phyloP scores from a whole-genome alignment of 108 stramenopile species.

The Skeletonema costatum region DNA sequence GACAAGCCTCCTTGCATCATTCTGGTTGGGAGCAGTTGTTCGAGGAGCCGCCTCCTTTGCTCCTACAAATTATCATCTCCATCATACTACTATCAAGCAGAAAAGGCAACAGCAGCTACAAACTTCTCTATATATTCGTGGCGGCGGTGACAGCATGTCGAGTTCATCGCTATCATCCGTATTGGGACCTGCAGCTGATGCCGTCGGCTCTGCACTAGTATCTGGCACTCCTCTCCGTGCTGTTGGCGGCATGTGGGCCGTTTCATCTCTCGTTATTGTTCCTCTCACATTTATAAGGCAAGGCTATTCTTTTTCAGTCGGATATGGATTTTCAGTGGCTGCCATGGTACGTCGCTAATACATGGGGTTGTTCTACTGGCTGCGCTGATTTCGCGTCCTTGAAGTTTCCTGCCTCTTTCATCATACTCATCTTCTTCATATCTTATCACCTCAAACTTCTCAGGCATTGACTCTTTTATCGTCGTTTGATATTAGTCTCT shows the following conservation, averaged over 20 bases:
- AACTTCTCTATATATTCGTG: conserved; percentile 23
- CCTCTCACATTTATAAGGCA: conserved; percentile 38
- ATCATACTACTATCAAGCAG: background rate
- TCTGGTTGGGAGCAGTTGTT: background rate
- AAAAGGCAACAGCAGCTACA: background rate
- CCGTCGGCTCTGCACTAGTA: conserved; percentile 9
- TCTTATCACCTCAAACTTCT: background rate
- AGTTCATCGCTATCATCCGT: conserved; percentile 11
- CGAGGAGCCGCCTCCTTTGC: background rate
- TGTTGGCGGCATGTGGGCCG: conserved; percentile 29
- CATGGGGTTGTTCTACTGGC: background rate
- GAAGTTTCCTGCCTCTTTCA: background rate
- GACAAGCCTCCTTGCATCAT: background rate
- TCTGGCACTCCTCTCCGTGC: conserved; percentile 31
- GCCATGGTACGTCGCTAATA: conserved; percentile 10
- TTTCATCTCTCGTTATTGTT: conserved; percentile 30
- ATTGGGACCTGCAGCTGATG: conserved; percentile 22
- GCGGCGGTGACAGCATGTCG: conserved; percentile 12
- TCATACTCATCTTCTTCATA: background rate
- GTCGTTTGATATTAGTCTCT: conserved; percentile 14
- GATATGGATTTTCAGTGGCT: conserved; percentile 47
- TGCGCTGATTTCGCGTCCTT: no score
- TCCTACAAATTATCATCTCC: background rate
- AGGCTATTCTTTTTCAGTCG: conserved; percentile 49
- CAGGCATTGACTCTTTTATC: conserved; percentile 19